These are phyloP conservation scores for Calcarisporium arbuscula DNA, from an alignment of 2,329 filamentous ascomycete species.

Conservation along the genomic window DNA sequence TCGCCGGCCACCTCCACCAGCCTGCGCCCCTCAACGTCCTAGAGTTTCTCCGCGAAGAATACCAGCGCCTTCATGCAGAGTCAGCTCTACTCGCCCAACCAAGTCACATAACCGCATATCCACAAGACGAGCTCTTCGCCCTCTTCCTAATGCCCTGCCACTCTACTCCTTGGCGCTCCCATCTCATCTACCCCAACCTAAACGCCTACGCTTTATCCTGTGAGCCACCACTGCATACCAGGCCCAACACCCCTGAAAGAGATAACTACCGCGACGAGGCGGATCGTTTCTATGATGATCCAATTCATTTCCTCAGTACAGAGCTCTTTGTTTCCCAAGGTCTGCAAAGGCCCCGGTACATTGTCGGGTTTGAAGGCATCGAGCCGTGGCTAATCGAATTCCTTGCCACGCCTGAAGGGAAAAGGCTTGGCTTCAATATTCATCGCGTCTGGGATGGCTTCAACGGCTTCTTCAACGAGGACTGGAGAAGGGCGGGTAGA, in stretches of 20 bases:
- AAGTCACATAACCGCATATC: slow-evolving; percentile 12
- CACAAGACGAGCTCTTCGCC: slow-evolving; percentile 48
- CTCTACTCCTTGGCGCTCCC: slow-evolving; percentile 88
- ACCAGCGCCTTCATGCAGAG: slow-evolving; percentile 50
- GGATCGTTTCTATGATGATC: slow-evolving; percentile 77
- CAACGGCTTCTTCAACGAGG: slow-evolving; percentile 59
- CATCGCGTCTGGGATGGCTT: slow-evolving; percentile 48
- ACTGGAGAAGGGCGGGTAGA: slow-evolving; percentile 48
- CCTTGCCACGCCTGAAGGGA: slow-evolving; percentile 33
- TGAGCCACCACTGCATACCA: slow-evolving; percentile 72
- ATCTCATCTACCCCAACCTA: slow-evolving; percentile 69
- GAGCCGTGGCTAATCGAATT: slow-evolving; percentile 40
- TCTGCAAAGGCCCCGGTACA: slow-evolving; percentile 55
- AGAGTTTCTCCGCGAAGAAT: slow-evolving; percentile 66
- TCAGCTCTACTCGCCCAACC: slow-evolving; percentile 15
- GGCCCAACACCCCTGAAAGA: slow-evolving; percentile 54
- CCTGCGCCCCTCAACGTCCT: slow-evolving; percentile 71
- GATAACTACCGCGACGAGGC: slow-evolving; percentile 77
- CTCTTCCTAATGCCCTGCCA: slow-evolving; percentile 95
- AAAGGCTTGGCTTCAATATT: slow-evolving; percentile 34
- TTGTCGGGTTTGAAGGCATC: slow-evolving; percentile 56
- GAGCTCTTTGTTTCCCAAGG: slow-evolving; percentile 51
- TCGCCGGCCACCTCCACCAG: slow-evolving; percentile 72
- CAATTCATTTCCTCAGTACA: slow-evolving; percentile 44
- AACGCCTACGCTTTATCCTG: slow-evolving; percentile 81